phyloP scores from a whole-genome alignment of 169 alveolate species.

The Neospora caninum region DNA sequence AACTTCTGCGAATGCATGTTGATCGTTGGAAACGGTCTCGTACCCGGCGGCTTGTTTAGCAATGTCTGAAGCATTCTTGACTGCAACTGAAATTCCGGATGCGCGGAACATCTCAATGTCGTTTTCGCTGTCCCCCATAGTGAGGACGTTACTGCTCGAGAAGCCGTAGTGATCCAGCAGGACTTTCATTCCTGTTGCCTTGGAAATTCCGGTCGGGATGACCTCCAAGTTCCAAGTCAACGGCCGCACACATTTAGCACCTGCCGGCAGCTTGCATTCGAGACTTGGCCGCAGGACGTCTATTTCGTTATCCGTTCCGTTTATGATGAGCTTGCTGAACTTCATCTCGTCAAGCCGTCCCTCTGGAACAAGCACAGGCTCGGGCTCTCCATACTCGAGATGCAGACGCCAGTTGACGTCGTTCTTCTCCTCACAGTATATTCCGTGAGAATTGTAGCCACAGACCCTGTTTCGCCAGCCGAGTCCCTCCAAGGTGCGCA shows the following conservation, averaged over 20 bases:
- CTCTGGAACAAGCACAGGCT: slow-evolving; percentile 33
- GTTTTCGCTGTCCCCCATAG: slow-evolving; percentile 84
- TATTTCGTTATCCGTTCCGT: slow-evolving; percentile 68
- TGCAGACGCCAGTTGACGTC: slow-evolving; percentile 51
- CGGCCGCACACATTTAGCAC: slow-evolving; percentile 68
- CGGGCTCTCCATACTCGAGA: slow-evolving; percentile 58
- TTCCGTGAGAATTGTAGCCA: slow-evolving; percentile 66
- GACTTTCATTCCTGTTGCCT: slow-evolving; percentile 78
- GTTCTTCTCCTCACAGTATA: slow-evolving; percentile 63
- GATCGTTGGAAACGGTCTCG: slow-evolving; percentile 47
- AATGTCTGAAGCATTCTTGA: slow-evolving; percentile 74
- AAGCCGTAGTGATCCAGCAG: slow-evolving; percentile 72
- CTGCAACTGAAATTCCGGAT: slow-evolving; percentile 77
- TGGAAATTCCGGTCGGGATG: slow-evolving; percentile 72
- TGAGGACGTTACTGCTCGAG: slow-evolving; percentile 72
- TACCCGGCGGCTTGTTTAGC: slow-evolving; percentile 76
- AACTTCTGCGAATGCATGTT: slow-evolving; percentile 45
- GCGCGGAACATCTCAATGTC: slow-evolving; percentile 78
- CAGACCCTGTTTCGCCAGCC: slow-evolving; percentile 46
- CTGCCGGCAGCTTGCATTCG: slow-evolving; percentile 70
- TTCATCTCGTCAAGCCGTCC: slow-evolving; percentile 35
- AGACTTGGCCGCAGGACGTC: slow-evolving; percentile 66
- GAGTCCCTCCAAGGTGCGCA: slow-evolving; percentile 57
- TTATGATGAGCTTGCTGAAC: slow-evolving; percentile 67
- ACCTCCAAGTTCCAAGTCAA: slow-evolving; percentile 73